Base-by-base conservation (phyloP, 2,329 filamentous ascomycete species). In the Aspergillus eucalypticola region DNA sequence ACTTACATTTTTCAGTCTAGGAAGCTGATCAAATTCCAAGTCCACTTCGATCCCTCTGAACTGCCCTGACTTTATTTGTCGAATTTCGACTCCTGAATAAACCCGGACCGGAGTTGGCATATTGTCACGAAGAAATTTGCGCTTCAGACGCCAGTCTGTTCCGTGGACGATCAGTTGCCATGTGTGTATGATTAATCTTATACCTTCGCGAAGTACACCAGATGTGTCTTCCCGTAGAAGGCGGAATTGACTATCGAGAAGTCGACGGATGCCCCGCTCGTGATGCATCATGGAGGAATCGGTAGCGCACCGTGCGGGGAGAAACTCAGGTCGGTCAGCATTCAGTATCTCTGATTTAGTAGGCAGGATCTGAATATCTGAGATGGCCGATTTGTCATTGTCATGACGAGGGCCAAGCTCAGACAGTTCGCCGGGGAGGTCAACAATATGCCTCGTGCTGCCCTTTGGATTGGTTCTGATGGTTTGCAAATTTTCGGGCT, bases 141-240 rank as follows among this genome's bases (percentile, higher is more conserved):
- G 41, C 23, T 60, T 62, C 8, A 38, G 41, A 3, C 25, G 23
- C 60, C 60, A 60, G n/a, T 60, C 29, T 5, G 57, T n/a, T 5
- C 23, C 35, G 7, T 60, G 49, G 0, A 46, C 58, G 8, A 62
- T 23, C 1, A 29, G 49, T 5, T 55, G 41, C 60, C 60, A 62
- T 8, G 60, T 38, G 3, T 57, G n/a, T 8, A 60, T 17, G 1
- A 62, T 48, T 8, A 62, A 10, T 5, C 60, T 27, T n/a, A 62
- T 29, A 17, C 57, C 41, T 17, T 62, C 60, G 1, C 60, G 60
- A 10, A 62, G 48, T 7, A 60, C 6, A 5, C 60, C 60, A 1
- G 60, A 60, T 11, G 60, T 62, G 51, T 62, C 60, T 23, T 62
- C 57, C 7, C 60, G 49, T 13, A 62, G 54, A 5, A 62, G 44